phyloP scores from a whole-genome alignment of 495 filamentous ascomycete species.

The Aspergillus cavernicola region DNA sequence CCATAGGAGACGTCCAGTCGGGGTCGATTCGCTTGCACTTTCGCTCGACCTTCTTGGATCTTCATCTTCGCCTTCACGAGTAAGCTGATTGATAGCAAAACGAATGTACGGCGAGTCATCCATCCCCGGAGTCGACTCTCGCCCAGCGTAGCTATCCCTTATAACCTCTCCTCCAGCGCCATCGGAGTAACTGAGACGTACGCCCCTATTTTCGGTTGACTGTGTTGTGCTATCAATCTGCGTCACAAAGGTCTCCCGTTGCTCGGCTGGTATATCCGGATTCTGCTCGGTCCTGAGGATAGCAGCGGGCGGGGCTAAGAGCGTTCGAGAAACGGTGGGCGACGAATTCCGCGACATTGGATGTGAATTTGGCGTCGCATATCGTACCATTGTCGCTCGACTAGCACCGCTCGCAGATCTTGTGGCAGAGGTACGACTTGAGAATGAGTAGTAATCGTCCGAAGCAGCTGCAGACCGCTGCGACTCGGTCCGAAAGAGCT shows the following conservation, averaged over 20 bases:
- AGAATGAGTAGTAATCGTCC: constrained; percentile 66
- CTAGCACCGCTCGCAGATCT: constrained; percentile 45
- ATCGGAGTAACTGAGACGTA: constrained; percentile 27
- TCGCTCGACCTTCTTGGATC: constrained; percentile 32
- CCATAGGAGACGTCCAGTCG: constrained; percentile 48
- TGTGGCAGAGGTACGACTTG: constrained; percentile 44
- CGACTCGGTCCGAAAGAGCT: constrained; percentile 50
- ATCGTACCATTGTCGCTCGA: constrained; percentile 45
- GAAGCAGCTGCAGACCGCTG: constrained; percentile 61
- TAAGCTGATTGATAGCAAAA: constrained; percentile 71
- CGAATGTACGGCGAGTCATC: constrained; percentile 69
- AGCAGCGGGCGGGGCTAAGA: constrained; percentile 21
- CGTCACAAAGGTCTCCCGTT: constrained; percentile 22
- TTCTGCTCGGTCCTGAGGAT: constrained; percentile 20
- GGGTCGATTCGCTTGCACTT: constrained; percentile 39
- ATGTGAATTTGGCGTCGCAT: constrained; percentile 47
- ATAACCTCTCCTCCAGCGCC: constrained; percentile 27
- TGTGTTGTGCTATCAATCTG: constrained; percentile 31
- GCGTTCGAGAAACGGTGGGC: constrained; percentile 26
- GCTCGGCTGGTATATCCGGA: constrained; percentile 11
- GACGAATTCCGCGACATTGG: constrained; percentile 31
- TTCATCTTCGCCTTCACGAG: constrained; percentile 56
- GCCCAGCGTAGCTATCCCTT: constrained; percentile 33
- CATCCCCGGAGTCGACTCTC: constrained; percentile 56
- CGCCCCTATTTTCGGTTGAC: constrained; percentile 33